Conservation (phyloP, 2,329 filamentous ascomycete genomes). For the Microdochium trichocladiopsis region DNA sequence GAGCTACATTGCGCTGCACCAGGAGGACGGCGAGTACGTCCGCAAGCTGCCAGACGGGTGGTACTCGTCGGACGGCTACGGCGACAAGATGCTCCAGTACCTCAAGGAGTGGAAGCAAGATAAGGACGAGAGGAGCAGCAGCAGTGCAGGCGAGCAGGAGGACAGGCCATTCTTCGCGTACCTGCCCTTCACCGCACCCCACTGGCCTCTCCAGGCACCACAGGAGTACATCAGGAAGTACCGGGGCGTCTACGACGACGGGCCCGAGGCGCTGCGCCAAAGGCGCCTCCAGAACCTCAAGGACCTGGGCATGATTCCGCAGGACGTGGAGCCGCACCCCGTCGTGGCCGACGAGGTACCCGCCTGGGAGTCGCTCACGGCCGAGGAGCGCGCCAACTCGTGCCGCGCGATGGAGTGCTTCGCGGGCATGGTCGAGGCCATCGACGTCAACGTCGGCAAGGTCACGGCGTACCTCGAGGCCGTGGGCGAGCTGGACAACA, state of each 20-base stretch:
- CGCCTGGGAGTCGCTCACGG: slow-evolving; percentile 37
- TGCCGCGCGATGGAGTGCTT: slow-evolving; percentile 53
- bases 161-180: slow-evolving; percentile 49
- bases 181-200: slow-evolving; percentile 54
- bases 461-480: slow-evolving; percentile 48
- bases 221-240: slow-evolving; percentile 48
- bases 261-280: slow-evolving; percentile 47
- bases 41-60: slow-evolving; percentile 39
- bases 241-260: slow-evolving; percentile 51
- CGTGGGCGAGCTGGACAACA: slow-evolving; percentile 55
- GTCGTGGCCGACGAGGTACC: slow-evolving; percentile 40
- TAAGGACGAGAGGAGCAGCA: slow-evolving; percentile 10
- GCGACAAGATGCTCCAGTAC: slow-evolving; percentile 43
- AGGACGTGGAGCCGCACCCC: slow-evolving; percentile 42
- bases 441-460: slow-evolving; percentile 53
- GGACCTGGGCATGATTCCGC: slow-evolving; percentile 45
- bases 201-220: slow-evolving; percentile 57
- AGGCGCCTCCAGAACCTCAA: slow-evolving; percentile 47
- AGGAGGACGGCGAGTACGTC: slow-evolving; percentile 27
- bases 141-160: not conserved
- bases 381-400: slow-evolving; percentile 38
- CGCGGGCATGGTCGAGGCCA: slow-evolving; percentile 57
- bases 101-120: slow-evolving; percentile 36
- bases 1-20: slow-evolving; percentile 29
- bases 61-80: slow-evolving; percentile 47